These are phyloP conservation scores for Rhodotorula graminis DNA, from an alignment of 768 basidiomycete species.

Conservation along the genomic window DNA sequence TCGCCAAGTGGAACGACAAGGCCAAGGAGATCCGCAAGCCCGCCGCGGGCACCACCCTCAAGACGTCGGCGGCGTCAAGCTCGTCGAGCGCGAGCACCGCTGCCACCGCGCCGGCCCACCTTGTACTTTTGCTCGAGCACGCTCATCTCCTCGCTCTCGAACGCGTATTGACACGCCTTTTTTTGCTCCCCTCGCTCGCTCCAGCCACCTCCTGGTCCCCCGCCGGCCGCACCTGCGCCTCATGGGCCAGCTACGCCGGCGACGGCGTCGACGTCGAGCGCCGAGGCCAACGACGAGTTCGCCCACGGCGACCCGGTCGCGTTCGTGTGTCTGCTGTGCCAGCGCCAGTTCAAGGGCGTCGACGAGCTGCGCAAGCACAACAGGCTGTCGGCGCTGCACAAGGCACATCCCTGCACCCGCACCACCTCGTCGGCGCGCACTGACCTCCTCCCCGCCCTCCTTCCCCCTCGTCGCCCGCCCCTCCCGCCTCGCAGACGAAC, in stretches of 20 bases:
- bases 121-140: conserved; percentile 29
- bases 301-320: conserved; percentile 74
- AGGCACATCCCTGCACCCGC: conserved; percentile 55
- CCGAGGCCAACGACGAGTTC: conserved; percentile 57
- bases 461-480: neutral
- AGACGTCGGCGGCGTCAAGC: conserved; percentile 1
- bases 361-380: conserved; percentile 86
- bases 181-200: neutral
- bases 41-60: conserved; percentile 6
- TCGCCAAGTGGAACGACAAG: conserved; percentile 95
- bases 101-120: neutral
- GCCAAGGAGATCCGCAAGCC: conserved; percentile 68
- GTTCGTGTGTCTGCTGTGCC: conserved; percentile 81
- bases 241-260: neutral
- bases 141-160: conserved; percentile 15
- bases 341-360: conserved; percentile 81
- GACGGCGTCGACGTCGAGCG: neutral
- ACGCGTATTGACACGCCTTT: conserved; percentile 11
- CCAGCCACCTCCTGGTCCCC: neutral
- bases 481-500: conserved; percentile 66
- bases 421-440: neutral
- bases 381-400: conserved; percentile 89
- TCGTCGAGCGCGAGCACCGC: neutral
- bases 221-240: neutral
- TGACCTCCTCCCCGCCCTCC: neutral